Evolutionary conservation across 2,329 filamentous ascomycete species (phyloP), one percentile per base, ranked within the genome.

Genomic region (Botrytis sinoallii): DNA sequence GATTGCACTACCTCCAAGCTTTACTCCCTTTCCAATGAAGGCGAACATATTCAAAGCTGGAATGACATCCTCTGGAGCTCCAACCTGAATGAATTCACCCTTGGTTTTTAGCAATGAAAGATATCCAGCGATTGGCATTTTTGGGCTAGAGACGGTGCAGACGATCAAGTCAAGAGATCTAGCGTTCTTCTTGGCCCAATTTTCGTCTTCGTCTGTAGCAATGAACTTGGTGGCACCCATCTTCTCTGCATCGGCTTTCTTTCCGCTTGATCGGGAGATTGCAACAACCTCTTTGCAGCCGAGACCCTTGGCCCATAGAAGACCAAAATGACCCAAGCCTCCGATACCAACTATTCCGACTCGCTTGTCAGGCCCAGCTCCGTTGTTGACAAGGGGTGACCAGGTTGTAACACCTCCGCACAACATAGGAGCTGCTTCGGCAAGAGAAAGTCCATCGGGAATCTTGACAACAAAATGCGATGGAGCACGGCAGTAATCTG

Each of bases 311-410:
- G 91, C 89, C 81, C 88, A 93, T 74, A 92, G 84, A 32, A 94
- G 81, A 0, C 87, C 92, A 76, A 93, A 88, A 80, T 95, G 92
- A 0, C 92, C 92, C 1, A 94, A 82, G 0, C 92, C 92, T 10
- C 92, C 92, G 18, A 94, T 85, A 5, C 92, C 92, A 9, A 93
- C 84, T 69, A 94, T 87, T 0, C 89, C 92, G 0, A 94, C 91
- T 12, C 83, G 85, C 80, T 91, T 92, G 7, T 22, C 20, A 4
- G 65, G 65, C 25, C 71, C 71, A 25, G 71, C 9, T n/a, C 71
- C 71, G 29, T 73, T 73, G 38, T 73, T 52, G 7, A 73, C 71
- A 35, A 73, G 66, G 16, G 71, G 55, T 25, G 40, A 25, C 65
- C 66, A 73, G 22, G 57, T 57, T 40, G 71, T 73, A 20, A 73